Evolutionary conservation across 2,329 filamentous ascomycete species (phyloP).

Genomic region (Penicillium sp.): DNA sequence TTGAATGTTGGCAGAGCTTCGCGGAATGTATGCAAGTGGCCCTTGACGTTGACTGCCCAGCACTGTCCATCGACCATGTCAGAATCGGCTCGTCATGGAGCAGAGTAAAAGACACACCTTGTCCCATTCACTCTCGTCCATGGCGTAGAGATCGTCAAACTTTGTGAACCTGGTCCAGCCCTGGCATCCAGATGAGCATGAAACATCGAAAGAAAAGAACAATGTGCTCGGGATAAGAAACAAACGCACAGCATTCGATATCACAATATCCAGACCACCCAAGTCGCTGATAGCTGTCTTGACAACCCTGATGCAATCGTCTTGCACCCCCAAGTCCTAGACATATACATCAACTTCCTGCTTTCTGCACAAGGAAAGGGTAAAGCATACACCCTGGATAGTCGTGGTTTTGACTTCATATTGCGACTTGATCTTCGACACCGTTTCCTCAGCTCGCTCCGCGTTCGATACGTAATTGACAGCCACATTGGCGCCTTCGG

Average conservation of each 20-base stretch:
- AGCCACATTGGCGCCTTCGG: conserved; percentile 63
- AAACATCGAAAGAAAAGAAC: background rate
- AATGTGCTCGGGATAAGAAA: background rate
- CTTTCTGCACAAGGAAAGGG: background rate
- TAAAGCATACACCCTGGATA: conserved; percentile 56
- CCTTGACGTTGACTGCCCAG: conserved; percentile 61
- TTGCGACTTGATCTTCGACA: conserved; percentile 51
- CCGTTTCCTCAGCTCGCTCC: conserved; percentile 57
- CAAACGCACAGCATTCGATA: conserved; percentile 64
- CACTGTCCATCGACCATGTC: conserved; percentile 38
- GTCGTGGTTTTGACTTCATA: conserved; percentile 51
- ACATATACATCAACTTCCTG: background rate
- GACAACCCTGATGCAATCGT: conserved; percentile 59
- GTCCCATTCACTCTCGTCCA: conserved; percentile 61
- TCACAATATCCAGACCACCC: conserved; percentile 69
- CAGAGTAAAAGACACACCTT: conserved; percentile 38
- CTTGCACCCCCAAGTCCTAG: conserved; percentile 58
- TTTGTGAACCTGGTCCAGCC: conserved; percentile 60
- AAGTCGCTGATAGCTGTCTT: conserved; percentile 56
- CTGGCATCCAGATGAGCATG: conserved; percentile 26
- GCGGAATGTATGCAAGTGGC: conserved; percentile 51
- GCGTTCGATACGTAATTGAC: conserved; percentile 68
- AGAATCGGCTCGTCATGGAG: background rate
- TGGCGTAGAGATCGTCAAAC: conserved; percentile 56
- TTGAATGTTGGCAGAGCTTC: conserved; percentile 58